These are phyloP conservation scores for Hypoxylon sp. DNA, from an alignment of 2,329 filamentous ascomycete genomes.

Conservation along the genomic window DNA sequence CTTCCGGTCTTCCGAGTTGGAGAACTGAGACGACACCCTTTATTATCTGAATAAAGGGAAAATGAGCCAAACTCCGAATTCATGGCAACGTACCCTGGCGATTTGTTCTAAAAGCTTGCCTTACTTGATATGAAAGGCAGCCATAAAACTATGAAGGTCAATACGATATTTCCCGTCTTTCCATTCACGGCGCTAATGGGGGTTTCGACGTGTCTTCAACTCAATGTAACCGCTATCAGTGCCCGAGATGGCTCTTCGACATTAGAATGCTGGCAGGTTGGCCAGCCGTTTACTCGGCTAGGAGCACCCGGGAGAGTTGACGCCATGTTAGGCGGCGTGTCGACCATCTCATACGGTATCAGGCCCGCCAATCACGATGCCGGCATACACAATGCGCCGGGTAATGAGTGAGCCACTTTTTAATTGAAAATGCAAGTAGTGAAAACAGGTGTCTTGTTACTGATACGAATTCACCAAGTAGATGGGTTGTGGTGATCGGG, in stretches of 20 bases:
- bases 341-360: conserved; percentile 53
- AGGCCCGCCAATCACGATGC: conserved; percentile 55
- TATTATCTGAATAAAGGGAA: too few species aligned
- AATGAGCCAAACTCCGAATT: too few species aligned
- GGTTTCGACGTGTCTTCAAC: conserved; percentile 30
- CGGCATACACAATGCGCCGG: conserved; percentile 57
- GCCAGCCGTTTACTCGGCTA: conserved; percentile 50
- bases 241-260: conserved; percentile 53
- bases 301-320: conserved; percentile 51
- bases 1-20: too few species aligned
- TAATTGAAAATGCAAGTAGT: not conserved
- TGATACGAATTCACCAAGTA: conserved; percentile 22
- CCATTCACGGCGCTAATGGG: not conserved
- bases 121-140: too few species aligned
- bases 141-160: not conserved
- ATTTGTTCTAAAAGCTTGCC: too few species aligned
- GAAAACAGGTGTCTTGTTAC: not conserved
- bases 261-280: conserved; percentile 58
- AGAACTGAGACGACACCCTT: too few species aligned
- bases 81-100: too few species aligned
- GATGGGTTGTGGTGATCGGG: conserved; percentile 55
- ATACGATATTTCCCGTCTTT: not conserved
- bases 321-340: conserved; percentile 49
- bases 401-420: conserved; percentile 54
- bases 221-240: conserved; percentile 56